These are phyloP conservation scores for Citrus cavaleriei DNA, from an alignment of 345 rosid species.

Conservation along the genomic window DNA sequence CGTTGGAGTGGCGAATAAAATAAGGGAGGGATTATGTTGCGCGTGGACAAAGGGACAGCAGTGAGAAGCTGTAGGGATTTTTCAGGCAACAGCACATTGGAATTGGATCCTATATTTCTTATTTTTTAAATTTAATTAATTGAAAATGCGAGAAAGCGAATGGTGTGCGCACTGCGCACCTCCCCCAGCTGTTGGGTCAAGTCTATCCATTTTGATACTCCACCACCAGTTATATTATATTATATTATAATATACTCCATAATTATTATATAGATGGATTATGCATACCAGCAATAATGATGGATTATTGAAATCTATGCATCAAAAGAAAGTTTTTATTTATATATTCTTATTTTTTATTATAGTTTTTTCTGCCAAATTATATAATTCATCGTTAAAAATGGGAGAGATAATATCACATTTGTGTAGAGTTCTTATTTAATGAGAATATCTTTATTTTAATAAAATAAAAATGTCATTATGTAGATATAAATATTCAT, in stretches of 20 bases:
- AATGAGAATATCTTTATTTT: too few species aligned
- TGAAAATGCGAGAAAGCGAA: background rate
- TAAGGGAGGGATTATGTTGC: constrained; percentile 3
- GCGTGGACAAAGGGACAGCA: constrained; percentile 34
- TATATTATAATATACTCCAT: too few species aligned
- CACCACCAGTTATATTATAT: background rate
- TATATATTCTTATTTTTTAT: too few species aligned
- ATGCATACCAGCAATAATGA: too few species aligned
- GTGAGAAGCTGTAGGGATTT: constrained; percentile 23
- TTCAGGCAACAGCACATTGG: background rate
- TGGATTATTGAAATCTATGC: too few species aligned
- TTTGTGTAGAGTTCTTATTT: too few species aligned
- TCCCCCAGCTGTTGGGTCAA: background rate
- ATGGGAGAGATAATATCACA: too few species aligned
- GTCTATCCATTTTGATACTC: background rate
- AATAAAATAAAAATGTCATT: too few species aligned
- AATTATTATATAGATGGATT: too few species aligned
- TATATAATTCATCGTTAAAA: too few species aligned
- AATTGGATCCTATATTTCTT: background rate
- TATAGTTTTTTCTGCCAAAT: too few species aligned
- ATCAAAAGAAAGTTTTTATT: too few species aligned
- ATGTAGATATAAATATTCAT: background rate
- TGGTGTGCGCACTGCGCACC: background rate
- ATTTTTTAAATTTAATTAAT: background rate
- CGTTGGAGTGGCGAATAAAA: background rate